Percentiles rank a stretch among this genome's conserved stretches.
Conservation (phyloP, 768 basidiomycete species). For the Naematelia aurantialba region DNA sequence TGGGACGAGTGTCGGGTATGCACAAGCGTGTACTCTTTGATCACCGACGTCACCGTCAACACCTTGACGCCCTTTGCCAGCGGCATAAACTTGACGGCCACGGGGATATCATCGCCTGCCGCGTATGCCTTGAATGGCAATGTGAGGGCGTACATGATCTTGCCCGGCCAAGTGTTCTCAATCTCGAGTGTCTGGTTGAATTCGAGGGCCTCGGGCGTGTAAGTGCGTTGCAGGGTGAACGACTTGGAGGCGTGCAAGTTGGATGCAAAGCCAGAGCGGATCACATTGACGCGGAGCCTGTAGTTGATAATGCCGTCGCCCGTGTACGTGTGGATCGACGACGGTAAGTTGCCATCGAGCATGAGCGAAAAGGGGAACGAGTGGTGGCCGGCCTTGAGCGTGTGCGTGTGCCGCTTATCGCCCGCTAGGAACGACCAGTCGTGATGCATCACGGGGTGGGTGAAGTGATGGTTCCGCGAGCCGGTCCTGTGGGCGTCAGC, state of each 20-base stretch:
- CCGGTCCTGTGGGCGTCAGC: slow-evolving; percentile 25
- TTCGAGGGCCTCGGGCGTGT: slow-evolving; percentile 78
- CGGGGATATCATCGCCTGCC: slow-evolving; percentile 76
- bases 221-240: slow-evolving; percentile 68
- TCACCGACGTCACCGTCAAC: slow-evolving; percentile 61
- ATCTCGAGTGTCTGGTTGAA: slow-evolving; percentile 90
- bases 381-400: slow-evolving; percentile 93
- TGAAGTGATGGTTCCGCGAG: slow-evolving; percentile 49
- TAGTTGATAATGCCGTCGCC: slow-evolving; percentile 67
- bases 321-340: slow-evolving; percentile 60
- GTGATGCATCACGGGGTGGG: slow-evolving; percentile 65
- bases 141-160: slow-evolving; percentile 87
- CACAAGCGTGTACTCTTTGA: slow-evolving; percentile 66
- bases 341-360: slow-evolving; percentile 79
- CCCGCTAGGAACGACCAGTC: slow-evolving; percentile 92
- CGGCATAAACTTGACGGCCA: slow-evolving; percentile 80
- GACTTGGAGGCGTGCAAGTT: slow-evolving; percentile 62
- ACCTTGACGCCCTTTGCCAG: slow-evolving; percentile 78
- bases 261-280: slow-evolving; percentile 68
- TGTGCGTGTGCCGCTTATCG: slow-evolving; percentile 71
- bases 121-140: slow-evolving; percentile 95
- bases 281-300: slow-evolving; percentile 81
- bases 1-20: slow-evolving; percentile 62
- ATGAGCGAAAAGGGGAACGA: slow-evolving; percentile 86
- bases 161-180: slow-evolving; percentile 93